Evolutionary conservation across 139 green algal species (phyloP).

Genomic region (Tetraselmis striata): DNA sequence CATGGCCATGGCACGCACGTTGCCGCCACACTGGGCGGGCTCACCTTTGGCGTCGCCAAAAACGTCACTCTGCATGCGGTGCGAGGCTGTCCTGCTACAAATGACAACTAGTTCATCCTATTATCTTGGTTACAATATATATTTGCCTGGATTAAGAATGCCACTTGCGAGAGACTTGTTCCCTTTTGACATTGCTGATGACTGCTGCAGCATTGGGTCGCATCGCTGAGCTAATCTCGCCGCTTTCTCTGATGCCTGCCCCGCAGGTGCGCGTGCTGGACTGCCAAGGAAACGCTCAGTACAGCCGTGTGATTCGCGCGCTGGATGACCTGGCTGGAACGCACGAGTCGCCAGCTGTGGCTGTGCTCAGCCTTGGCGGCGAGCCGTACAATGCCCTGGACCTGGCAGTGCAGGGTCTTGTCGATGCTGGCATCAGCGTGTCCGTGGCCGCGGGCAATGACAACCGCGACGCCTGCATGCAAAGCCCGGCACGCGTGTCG

Average conservation of each 20-base stretch:
- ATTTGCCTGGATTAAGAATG: too few species aligned
- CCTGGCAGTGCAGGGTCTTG: not conserved
- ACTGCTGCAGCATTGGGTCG: too few species aligned
- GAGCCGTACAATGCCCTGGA: not conserved
- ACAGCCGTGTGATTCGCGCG: conserved; percentile 2
- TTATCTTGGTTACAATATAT: too few species aligned
- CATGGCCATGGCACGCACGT: conserved; percentile 70
- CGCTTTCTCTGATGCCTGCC: too few species aligned
- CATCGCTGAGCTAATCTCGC: too few species aligned
- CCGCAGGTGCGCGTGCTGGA: conserved; percentile 43
- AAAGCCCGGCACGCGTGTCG: conserved; percentile 34
- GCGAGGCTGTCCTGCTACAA: conserved; percentile 7
- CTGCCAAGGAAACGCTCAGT: conserved; percentile 43
- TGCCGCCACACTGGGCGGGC: conserved; percentile 42
- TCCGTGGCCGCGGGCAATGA: conserved; percentile 49
- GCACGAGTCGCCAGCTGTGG: conserved; percentile 4
- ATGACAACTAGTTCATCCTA: too few species aligned
- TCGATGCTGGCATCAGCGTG: conserved; percentile 26
- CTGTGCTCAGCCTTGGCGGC: not conserved
- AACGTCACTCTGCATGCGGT: conserved; percentile 42
- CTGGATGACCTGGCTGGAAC: conserved; percentile 1
- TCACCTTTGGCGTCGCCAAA: conserved; percentile 62
- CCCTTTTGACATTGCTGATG: not conserved
- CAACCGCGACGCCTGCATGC: conserved; percentile 48
- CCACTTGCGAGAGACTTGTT: not conserved